Percentiles rank a stretch among this genome's conserved stretches.
Evolutionary conservation across 345 rosid genomes (phyloP).

Genomic region (Firmiana major): DNA sequence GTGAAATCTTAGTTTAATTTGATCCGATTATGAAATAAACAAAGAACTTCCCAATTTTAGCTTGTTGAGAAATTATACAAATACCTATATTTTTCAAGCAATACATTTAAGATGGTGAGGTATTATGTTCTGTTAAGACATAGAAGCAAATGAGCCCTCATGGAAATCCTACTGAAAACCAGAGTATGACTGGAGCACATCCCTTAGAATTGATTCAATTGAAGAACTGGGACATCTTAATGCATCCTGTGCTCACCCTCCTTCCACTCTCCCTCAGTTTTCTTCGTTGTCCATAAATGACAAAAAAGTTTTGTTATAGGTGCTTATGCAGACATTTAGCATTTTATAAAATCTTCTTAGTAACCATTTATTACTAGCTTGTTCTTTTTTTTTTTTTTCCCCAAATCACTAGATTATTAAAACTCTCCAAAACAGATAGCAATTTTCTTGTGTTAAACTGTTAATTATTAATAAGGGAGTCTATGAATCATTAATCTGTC

Average conservation of each 20-base stretch:
- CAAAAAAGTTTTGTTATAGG: not conserved
- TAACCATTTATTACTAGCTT: not conserved
- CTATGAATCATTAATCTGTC: not conserved
- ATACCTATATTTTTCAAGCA: not conserved
- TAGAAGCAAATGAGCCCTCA: not conserved
- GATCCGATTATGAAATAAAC: not conserved
- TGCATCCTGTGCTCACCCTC: not conserved
- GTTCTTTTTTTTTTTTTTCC: not conserved
- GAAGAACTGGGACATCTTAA: not conserved
- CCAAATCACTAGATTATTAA: not conserved
- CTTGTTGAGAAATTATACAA: not conserved
- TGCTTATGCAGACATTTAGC: not conserved
- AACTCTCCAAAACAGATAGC: not conserved
- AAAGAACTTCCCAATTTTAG: not conserved
- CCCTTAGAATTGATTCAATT: not conserved
- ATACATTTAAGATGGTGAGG: not conserved
- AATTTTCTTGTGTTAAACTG: not conserved
- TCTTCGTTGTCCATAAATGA: not conserved
- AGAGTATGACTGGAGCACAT: not conserved
- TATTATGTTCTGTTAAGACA: not conserved
- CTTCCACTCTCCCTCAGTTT: not conserved
- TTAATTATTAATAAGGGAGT: not conserved
- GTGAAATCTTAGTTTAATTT: not conserved
- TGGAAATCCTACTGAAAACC: not conserved
- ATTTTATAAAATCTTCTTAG: not conserved